phyloP scores from a whole-genome alignment of 208 protist species.

The Acanthamoeba triangularis region DNA sequence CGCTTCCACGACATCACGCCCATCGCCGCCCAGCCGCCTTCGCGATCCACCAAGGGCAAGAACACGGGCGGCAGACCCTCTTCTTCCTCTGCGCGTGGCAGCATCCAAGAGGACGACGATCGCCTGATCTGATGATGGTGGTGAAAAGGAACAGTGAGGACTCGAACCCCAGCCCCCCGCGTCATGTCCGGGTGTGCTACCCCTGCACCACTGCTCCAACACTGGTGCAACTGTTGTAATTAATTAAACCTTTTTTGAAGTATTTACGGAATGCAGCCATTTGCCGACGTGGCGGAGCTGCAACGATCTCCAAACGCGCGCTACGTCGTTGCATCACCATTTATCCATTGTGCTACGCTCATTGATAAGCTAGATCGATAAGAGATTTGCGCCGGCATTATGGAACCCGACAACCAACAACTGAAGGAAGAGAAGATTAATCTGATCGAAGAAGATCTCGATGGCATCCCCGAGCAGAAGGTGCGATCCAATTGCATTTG shows the following conservation, averaged over 20 bases:
- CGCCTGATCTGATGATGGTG: not conserved
- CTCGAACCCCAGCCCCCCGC: not conserved
- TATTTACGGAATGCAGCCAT: too few relatives aligned
- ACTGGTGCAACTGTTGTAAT: too few relatives aligned
- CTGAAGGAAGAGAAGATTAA: not conserved
- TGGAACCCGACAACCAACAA: not conserved
- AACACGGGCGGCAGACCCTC: not conserved
- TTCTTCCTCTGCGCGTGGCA: not conserved
- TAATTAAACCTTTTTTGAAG: too few relatives aligned
- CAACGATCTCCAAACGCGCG: too few relatives aligned
- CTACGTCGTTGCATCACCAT: too few relatives aligned
- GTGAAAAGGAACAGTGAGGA: not conserved
- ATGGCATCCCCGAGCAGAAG: constrained; percentile 6
- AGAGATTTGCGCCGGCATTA: not conserved
- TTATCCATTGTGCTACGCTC: not conserved
- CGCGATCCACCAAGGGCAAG: not conserved
- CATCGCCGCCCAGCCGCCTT: constrained; percentile 16
- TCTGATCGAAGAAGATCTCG: not conserved
- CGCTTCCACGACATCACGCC: constrained; percentile 63
- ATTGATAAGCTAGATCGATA: not conserved
- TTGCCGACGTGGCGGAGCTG: too few relatives aligned
- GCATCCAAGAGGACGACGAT: not conserved
- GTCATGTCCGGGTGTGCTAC: too few relatives aligned
- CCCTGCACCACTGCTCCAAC: too few relatives aligned
- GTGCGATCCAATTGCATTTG: not conserved